A percentile compares a stretch with the other conserved stretches of the same genome.
These are phyloP conservation scores for Cladosporium sp. DNA, from an alignment of 2,329 filamentous ascomycete species.

Conservation along the genomic window DNA sequence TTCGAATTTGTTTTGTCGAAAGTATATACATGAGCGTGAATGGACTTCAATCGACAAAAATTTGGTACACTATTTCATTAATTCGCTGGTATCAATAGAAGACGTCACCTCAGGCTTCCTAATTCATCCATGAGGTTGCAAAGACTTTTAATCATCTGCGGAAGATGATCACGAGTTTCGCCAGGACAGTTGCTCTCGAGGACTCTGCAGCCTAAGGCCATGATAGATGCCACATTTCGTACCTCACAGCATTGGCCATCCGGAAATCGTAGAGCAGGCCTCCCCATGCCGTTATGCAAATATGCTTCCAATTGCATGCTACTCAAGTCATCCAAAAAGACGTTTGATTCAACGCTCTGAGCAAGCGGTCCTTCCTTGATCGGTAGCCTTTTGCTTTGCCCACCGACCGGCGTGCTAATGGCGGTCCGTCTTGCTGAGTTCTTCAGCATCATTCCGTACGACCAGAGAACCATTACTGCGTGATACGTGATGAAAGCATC, in stretches of 20 bases:
- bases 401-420: constrained; percentile 2
- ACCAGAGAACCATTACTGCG: constrained; percentile 20
- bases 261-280: constrained; percentile 15
- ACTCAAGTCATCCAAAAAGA: constrained; percentile 16
- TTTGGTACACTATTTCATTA: no score
- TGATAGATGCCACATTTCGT: constrained; percentile 16
- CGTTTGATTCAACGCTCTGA: background rate
- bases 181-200: constrained; percentile 21
- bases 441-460: constrained; percentile 19
- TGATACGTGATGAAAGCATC: constrained; percentile 20
- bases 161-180: constrained; percentile 17
- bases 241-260: constrained; percentile 14
- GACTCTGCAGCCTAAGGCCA: constrained; percentile 17
- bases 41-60: no score
- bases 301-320: constrained; percentile 11
- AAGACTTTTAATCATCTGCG: constrained; percentile 21
- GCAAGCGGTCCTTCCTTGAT: background rate
- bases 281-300: constrained; percentile 15
- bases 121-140: constrained; percentile 22
- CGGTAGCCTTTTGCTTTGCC: background rate
- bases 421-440: constrained; percentile 13
- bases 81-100: no score
- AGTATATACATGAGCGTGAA: no score
- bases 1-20: no score
- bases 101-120: constrained; percentile 14